Evolutionary conservation across 2,329 filamentous ascomycete genomes (phyloP).

Genomic region (Boeremia lycopersici): DNA sequence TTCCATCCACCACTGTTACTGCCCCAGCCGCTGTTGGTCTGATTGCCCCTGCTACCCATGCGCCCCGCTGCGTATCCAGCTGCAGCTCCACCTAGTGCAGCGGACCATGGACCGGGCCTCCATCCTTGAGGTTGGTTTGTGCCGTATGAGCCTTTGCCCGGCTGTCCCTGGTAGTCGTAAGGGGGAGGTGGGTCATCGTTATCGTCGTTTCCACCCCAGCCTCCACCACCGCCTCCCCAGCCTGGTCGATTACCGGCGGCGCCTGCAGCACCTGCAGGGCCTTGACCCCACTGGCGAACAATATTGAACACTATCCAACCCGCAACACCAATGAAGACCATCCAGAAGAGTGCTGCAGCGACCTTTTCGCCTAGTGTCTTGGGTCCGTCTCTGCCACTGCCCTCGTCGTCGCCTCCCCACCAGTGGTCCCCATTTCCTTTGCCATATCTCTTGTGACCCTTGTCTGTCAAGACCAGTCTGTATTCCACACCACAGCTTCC

Average conservation of each 20-base stretch:
- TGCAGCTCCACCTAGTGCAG: slow-evolving; percentile 70
- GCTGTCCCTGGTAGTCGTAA: slow-evolving; percentile 47
- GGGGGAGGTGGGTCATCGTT: slow-evolving; percentile 58
- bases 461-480: slow-evolving; percentile 74
- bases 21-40: slow-evolving; percentile 42
- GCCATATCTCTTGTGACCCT: slow-evolving; percentile 75
- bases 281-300: slow-evolving; percentile 44
- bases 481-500: slow-evolving; percentile 96
- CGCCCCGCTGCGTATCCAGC: slow-evolving; percentile 69
- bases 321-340: slow-evolving; percentile 66
- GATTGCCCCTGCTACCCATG: slow-evolving; percentile 47
- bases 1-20: slow-evolving; percentile 42
- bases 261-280: slow-evolving; percentile 28
- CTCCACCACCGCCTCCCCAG: slow-evolving; percentile 50
- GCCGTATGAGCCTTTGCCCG: slow-evolving; percentile 32
- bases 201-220: slow-evolving; percentile 38
- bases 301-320: slow-evolving; percentile 67
- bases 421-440: slow-evolving; percentile 52
- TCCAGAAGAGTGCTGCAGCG: slow-evolving; percentile 60
- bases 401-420: slow-evolving; percentile 45
- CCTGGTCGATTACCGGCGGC: slow-evolving; percentile 38
- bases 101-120: slow-evolving; percentile 77
- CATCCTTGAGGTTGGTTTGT: slow-evolving; percentile 55
- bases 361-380: slow-evolving; percentile 39
- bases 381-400: slow-evolving; percentile 48